A percentile compares a stretch with the other conserved stretches of the same genome.
Conservation (phyloP, 2,329 filamentous ascomycete species). For the Colletotrichum melonis region DNA sequence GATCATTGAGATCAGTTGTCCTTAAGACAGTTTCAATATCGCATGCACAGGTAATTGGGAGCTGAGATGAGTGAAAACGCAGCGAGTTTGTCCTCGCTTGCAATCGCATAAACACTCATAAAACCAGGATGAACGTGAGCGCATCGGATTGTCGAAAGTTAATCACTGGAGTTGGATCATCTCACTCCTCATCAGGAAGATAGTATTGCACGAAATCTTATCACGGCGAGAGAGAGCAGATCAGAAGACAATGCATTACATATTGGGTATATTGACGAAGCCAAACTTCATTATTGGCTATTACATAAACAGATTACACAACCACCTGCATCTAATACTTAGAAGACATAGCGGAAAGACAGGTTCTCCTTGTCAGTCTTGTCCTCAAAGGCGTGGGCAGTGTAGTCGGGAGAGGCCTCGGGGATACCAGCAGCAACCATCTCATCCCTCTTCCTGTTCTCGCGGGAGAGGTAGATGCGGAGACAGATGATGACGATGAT, state of each 20-base stretch:
- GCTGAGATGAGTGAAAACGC: too few relatives aligned
- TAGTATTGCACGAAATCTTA: too few relatives aligned
- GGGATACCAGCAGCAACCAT: conserved; percentile 53
- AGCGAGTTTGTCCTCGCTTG: too few relatives aligned
- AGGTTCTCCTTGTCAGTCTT: conserved; percentile 71
- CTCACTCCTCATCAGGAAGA: too few relatives aligned
- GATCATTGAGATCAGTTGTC: too few relatives aligned
- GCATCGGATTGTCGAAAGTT: too few relatives aligned
- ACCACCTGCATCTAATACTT: conserved; percentile 19
- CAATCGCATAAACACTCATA: too few relatives aligned
- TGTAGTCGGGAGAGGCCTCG: conserved; percentile 51
- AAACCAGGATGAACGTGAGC: too few relatives aligned
- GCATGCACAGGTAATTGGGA: too few relatives aligned
- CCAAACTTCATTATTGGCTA: not conserved
- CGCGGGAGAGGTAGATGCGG: conserved; percentile 65
- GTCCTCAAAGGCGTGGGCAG: conserved; percentile 70
- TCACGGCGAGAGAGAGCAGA: not conserved
- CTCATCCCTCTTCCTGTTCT: conserved; percentile 70
- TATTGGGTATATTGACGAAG: not conserved
- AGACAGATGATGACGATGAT: conserved; percentile 68
- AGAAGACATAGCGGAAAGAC: conserved; percentile 69
- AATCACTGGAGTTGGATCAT: too few relatives aligned
- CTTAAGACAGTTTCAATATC: too few relatives aligned
- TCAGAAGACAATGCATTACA: not conserved
- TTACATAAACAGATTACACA: not conserved